These are phyloP conservation scores for Fusarium papillatum DNA, from an alignment of 2,329 filamentous ascomycete genomes.

Conservation along the genomic window DNA sequence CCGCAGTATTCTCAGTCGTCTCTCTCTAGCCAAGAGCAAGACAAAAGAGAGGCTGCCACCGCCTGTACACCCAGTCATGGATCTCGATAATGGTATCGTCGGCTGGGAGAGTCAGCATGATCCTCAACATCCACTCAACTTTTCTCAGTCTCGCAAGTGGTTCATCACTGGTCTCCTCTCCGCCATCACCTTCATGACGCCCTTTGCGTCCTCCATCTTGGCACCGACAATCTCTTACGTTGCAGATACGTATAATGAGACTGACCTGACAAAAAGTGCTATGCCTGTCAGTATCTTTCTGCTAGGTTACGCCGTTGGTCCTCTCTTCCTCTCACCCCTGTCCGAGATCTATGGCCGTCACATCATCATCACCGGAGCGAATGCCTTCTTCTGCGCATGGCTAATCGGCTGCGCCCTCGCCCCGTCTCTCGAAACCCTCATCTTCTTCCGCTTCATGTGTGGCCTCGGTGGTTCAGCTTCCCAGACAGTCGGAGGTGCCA, in stretches of 20 bases:
- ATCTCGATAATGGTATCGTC: slow-evolving; percentile 67
- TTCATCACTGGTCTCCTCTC: slow-evolving; percentile 67
- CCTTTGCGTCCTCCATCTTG: slow-evolving; percentile 74
- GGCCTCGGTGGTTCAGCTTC: slow-evolving; percentile 70
- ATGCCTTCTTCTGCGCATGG: slow-evolving; percentile 72
- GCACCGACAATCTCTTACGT: slow-evolving; percentile 63
- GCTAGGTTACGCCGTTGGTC: slow-evolving; percentile 70
- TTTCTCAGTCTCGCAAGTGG: slow-evolving; percentile 69
- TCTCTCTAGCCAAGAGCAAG: slow-evolving; percentile 40
- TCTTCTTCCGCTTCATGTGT: slow-evolving; percentile 71
- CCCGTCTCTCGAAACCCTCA: slow-evolving; percentile 64
- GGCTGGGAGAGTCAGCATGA: slow-evolving; percentile 73
- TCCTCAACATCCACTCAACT: slow-evolving; percentile 71
- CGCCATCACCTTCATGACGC: slow-evolving; percentile 74
- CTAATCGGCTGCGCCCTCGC: slow-evolving; percentile 75
- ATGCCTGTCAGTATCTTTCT: slow-evolving; percentile 74
- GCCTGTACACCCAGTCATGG: slow-evolving; percentile 58
- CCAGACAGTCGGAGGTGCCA: slow-evolving; percentile 67
- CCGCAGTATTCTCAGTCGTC: slow-evolving; percentile 39
- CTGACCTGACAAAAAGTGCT: slow-evolving; percentile 55
- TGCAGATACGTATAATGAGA: slow-evolving; percentile 56
- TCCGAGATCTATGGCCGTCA: slow-evolving; percentile 76
- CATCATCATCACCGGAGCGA: slow-evolving; percentile 68
- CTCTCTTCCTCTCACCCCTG: slow-evolving; percentile 68
- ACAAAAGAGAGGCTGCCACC: slow-evolving; percentile 50